These are phyloP conservation scores for Warburgia ugandensis DNA, from an alignment of 164 flowering plant species.

Conservation along the genomic window DNA sequence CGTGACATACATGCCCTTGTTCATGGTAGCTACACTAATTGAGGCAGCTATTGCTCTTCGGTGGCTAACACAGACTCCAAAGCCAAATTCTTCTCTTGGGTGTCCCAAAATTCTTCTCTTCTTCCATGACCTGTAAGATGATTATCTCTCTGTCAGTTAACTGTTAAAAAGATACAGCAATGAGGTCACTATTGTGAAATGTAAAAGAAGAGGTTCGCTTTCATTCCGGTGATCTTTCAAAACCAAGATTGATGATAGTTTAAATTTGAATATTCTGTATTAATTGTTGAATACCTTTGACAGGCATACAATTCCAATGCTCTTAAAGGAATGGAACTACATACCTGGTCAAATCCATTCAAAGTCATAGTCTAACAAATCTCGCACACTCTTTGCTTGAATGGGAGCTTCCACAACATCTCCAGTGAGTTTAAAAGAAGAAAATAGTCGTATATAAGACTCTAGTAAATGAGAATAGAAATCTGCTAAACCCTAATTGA, in stretches of 20 bases:
- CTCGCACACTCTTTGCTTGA: constrained; percentile 26
- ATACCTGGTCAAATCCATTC: constrained; percentile 40
- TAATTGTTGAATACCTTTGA: too few species aligned
- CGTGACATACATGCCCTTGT: not conserved
- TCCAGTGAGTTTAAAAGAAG: not conserved
- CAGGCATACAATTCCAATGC: too few species aligned
- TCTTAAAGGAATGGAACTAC: not conserved
- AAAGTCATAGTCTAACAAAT: constrained; percentile 27
- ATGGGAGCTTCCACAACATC: constrained; percentile 21
- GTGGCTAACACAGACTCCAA: constrained; percentile 24
- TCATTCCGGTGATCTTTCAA: too few species aligned
- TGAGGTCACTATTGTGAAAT: not conserved
- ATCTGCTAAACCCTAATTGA: constrained; percentile 25
- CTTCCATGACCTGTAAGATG: constrained; percentile 43
- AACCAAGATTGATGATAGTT: too few species aligned
- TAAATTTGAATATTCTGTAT: too few species aligned
- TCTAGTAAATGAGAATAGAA: not conserved
- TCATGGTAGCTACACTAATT: not conserved
- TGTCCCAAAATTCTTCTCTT: constrained; percentile 31
- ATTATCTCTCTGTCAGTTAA: not conserved
- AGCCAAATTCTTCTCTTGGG: constrained; percentile 29
- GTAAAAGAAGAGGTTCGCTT: too few species aligned
- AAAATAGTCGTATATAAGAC: not conserved
- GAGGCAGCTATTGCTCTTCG: constrained; percentile 10
- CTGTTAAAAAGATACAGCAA: not conserved